A percentile compares a stretch with the other conserved stretches of the same genome.
phyloP scores from a whole-genome alignment of 2,329 filamentous ascomycete genomes.

The Atkinsonella texensis region DNA sequence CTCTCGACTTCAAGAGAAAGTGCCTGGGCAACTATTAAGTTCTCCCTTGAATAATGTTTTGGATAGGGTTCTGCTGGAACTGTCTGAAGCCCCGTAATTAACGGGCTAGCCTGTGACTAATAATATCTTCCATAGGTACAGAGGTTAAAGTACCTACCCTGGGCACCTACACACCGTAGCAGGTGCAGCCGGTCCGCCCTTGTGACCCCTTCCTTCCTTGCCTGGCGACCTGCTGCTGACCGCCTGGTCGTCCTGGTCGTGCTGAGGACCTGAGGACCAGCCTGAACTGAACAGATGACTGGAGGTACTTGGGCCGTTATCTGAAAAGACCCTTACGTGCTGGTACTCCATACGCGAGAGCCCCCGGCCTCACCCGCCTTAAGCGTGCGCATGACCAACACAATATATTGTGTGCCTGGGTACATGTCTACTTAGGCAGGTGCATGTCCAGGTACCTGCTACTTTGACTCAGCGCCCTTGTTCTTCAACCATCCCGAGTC shows the following conservation, averaged over 20 bases:
- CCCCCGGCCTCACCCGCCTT: slow-evolving; percentile 4
- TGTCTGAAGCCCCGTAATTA: too few relatives aligned
- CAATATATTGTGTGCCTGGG: not conserved
- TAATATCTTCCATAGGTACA: too few relatives aligned
- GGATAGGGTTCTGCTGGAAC: too few relatives aligned
- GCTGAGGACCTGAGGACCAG: not conserved
- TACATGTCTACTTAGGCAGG: too few relatives aligned
- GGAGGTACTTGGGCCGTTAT: not conserved
- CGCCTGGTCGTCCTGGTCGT: not conserved
- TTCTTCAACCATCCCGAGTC: not conserved
- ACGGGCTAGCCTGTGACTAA: too few relatives aligned
- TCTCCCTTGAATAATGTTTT: too few relatives aligned
- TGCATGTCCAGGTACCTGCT: too few relatives aligned
- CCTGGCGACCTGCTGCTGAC: slow-evolving; percentile 3
- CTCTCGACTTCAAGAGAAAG: too few relatives aligned
- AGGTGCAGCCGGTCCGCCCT: not conserved
- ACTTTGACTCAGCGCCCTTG: not conserved
- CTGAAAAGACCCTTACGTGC: not conserved
- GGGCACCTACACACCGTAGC: too few relatives aligned
- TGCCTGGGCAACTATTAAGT: too few relatives aligned
- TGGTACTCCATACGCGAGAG: not conserved
- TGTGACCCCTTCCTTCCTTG: not conserved
- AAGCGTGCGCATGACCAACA: slow-evolving; percentile 3
- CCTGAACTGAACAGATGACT: not conserved
- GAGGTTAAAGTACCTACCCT: too few relatives aligned